Evolutionary conservation across 2,329 filamentous ascomycete species (phyloP).

Genomic region (Madurella mycetomatis): DNA sequence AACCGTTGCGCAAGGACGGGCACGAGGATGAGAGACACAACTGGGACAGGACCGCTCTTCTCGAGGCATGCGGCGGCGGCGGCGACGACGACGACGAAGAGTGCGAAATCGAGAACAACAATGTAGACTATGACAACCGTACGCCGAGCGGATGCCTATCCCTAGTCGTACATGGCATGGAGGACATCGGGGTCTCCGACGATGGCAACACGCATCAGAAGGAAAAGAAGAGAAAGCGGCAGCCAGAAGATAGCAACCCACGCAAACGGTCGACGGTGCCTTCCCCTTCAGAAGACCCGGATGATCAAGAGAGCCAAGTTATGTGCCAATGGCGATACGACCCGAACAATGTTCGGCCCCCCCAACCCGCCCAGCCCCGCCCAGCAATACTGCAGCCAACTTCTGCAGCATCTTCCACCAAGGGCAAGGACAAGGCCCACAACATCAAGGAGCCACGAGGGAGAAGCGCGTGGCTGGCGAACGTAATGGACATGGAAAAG

Average conservation of each 20-base stretch:
- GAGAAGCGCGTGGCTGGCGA: constrained; percentile 85
- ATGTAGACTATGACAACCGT: constrained; percentile 51
- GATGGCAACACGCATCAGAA: constrained; percentile 67
- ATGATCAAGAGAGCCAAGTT: constrained; percentile 53
- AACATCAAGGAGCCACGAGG: constrained; percentile 78
- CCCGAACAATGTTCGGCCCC: constrained; percentile 41
- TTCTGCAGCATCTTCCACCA: constrained; percentile 15
- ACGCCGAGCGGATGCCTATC: constrained; percentile 12
- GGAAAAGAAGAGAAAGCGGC: constrained; percentile 71
- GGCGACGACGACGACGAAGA: constrained; percentile 68
- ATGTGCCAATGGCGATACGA: constrained; percentile 64
- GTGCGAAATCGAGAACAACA: constrained; percentile 58
- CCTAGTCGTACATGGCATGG: constrained; percentile 59
- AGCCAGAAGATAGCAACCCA: constrained; percentile 45
- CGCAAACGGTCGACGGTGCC: constrained; percentile 61
- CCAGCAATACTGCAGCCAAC: constrained; percentile 16
- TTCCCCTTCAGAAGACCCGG: constrained; percentile 37
- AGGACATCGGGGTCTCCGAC: constrained; percentile 82
- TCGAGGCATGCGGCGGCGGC: constrained; percentile 56
- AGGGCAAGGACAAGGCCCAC: constrained; percentile 47
- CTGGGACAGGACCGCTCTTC: constrained; percentile 33
- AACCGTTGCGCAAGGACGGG: constrained; percentile 77
- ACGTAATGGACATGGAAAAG: constrained; percentile 77
- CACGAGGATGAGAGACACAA: constrained; percentile 51
- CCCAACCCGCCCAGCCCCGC: constrained; percentile 23